Evolutionary conservation across 352 stramenopile genomes (phyloP).

Genomic region (Pythium aphanidermatum): DNA sequence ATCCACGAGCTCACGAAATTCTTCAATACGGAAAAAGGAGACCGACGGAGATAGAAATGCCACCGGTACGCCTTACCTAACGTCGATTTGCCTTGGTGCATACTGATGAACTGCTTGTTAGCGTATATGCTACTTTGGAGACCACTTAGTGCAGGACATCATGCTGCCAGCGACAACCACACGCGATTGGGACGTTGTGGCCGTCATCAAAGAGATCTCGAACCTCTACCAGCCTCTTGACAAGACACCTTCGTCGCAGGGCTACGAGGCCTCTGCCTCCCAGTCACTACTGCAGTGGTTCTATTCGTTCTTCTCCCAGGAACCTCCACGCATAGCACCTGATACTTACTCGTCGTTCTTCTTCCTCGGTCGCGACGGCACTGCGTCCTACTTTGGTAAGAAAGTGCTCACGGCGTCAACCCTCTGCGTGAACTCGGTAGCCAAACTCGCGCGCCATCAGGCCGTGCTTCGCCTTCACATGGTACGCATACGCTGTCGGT

Average conservation of each 20-base stretch:
- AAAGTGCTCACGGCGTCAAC: conserved; percentile 29
- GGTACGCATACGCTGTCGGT: conserved; percentile 5
- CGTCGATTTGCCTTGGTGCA: neutral
- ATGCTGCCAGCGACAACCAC: conserved; percentile 25
- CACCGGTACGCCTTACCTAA: conserved; percentile 2
- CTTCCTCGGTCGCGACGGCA: conserved; percentile 40
- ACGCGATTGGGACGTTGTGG: conserved; percentile 35
- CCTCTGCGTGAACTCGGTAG: conserved; percentile 40
- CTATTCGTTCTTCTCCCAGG: conserved; percentile 19
- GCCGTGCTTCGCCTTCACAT: conserved; percentile 28
- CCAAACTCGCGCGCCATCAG: conserved; percentile 25
- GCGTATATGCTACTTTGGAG: conserved; percentile 49
- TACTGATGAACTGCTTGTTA: neutral
- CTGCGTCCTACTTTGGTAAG: conserved; percentile 33
- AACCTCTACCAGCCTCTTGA: conserved; percentile 30
- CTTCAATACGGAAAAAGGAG: conserved; percentile 21
- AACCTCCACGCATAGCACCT: conserved; percentile 10
- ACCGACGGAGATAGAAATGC: conserved; percentile 4
- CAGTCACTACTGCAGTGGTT: neutral
- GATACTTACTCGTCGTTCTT: conserved; percentile 42
- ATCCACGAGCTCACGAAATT: conserved; percentile 28
- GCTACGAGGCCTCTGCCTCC: neutral
- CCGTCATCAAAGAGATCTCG: conserved; percentile 44
- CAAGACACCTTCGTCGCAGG: no score
- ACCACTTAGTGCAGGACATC: conserved; percentile 46